Evolutionary conservation across 2,329 filamentous ascomycete species (phyloP).

Genomic region (Mariannaea sp.): DNA sequence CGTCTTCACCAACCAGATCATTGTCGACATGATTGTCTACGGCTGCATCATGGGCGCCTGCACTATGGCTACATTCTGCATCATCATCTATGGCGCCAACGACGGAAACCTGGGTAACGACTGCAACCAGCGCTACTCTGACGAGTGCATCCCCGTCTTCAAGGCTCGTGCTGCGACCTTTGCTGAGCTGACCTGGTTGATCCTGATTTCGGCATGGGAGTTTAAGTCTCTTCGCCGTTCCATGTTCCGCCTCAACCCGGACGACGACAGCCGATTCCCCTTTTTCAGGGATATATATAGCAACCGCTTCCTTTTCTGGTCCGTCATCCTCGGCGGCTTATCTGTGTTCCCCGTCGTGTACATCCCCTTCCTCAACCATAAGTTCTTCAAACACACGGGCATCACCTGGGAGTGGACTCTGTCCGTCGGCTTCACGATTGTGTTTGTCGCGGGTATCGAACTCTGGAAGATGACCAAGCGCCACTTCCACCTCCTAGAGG

Average conservation of each 20-base stretch:
- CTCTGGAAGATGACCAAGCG: constrained; percentile 74
- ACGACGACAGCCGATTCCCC: constrained; percentile 55
- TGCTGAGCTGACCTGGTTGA: constrained; percentile 73
- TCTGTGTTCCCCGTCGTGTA: constrained; percentile 72
- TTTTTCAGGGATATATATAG: constrained; percentile 67
- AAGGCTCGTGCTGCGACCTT: constrained; percentile 74
- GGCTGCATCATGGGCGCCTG: constrained; percentile 77
- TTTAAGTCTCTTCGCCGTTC: constrained; percentile 74
- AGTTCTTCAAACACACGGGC: constrained; percentile 72
- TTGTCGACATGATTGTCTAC: constrained; percentile 80
- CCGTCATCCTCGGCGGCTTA: constrained; percentile 63
- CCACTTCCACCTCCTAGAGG: constrained; percentile 55
- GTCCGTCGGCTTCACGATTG: constrained; percentile 63
- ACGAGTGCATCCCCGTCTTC: constrained; percentile 65
- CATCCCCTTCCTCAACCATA: constrained; percentile 70
- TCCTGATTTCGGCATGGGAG: constrained; percentile 77
- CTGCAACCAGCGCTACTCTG: constrained; percentile 66
- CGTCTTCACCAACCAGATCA: constrained; percentile 78
- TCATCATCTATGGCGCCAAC: constrained; percentile 63
- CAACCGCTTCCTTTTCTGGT: constrained; percentile 74
- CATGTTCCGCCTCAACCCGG: constrained; percentile 69
- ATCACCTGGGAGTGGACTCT: constrained; percentile 80
- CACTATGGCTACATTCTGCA: constrained; percentile 68
- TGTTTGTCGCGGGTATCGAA: constrained; percentile 72
- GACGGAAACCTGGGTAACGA: constrained; percentile 59